Evolutionary conservation across 805 yeast genomes (phyloP), one percentile per base, ranked within the genome.

Genomic region (Ogataea degrootiae): DNA sequence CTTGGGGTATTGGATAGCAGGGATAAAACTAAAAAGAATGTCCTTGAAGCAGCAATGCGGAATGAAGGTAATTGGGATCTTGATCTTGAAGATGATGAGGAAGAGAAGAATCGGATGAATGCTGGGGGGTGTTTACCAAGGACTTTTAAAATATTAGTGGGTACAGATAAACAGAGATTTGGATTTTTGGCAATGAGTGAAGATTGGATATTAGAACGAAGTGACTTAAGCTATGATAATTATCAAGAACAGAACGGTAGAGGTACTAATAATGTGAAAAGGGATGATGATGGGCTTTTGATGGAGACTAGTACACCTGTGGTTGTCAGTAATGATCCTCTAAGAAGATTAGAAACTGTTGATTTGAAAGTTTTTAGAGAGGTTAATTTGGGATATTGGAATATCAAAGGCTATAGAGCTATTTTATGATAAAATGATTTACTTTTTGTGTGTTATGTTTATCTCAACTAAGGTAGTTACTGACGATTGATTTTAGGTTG

Each of bases 391-490:
- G 63, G 63, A 0, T 63, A 57, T 43, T 44, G 62, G 7, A 56
- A 52, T 26, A 45, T 63, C 11, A 57, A 60, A 42, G 61, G 67
- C 9, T 63, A 56, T 49, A 37, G 54, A 7, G 58, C 57, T 29
- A 41, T 49, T 19, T 26, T 48, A 36, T 43, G 36, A 38, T 9
- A 9, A 26, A 26, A 26, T 9, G 9, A 26, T 26, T 26, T 9
- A 26, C 2, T 8, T 5, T 26, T 26, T 26, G 31, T 9, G 3
- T 26, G 11, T 26, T 26, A 5, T 19, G 21, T 19, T 8, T 26
- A 26, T 26, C 12, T 19, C 21, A 19, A 19, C 21, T 19, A 19
- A 19, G 2, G 21, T 9, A 26, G 2, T 26, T 3, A 9, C 31
- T 26, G 31, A 26, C 4, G 12, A 8, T 26, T 9, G 12, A 2